phyloP scores from a whole-genome alignment of 2,329 filamentous ascomycete genomes.

The Graphilbum ipis-grandicollis region DNA sequence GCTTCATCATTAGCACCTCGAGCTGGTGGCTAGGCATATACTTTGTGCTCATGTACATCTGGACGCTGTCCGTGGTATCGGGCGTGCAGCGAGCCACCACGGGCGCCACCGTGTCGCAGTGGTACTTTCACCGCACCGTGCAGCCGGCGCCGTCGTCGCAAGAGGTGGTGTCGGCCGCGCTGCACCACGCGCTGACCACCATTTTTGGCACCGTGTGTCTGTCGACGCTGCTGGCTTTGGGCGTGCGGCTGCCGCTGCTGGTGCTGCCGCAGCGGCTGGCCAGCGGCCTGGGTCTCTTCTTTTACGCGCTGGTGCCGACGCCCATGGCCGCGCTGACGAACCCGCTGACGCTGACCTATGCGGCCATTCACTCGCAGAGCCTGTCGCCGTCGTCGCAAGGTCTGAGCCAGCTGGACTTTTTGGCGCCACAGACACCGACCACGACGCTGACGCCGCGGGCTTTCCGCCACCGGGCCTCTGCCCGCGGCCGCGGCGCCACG shows the following conservation, averaged over 20 bases:
- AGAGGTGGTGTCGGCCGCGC: slow-evolving; percentile 68
- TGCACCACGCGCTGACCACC: slow-evolving; percentile 66
- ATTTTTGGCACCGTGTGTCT: slow-evolving; percentile 87
- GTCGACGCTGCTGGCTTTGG: slow-evolving; percentile 63
- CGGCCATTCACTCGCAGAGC: slow-evolving; percentile 80
- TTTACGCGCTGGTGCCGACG: slow-evolving; percentile 60
- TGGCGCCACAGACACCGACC: slow-evolving; percentile 55
- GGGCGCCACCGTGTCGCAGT: slow-evolving; percentile 89
- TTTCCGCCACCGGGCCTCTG: slow-evolving; percentile 16
- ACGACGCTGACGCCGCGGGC: slow-evolving; percentile 48
- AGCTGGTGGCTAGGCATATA: slow-evolving; percentile 92
- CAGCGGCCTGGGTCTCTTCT: slow-evolving; percentile 45
- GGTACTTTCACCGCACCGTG: slow-evolving; percentile 92
- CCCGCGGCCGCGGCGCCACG: slow-evolving; percentile 11
- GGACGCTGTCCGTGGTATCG: slow-evolving; percentile 76
- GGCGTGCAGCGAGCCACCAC: slow-evolving; percentile 83
- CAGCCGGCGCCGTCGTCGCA: slow-evolving; percentile 59
- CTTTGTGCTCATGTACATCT: slow-evolving; percentile 89
- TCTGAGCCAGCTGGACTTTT: slow-evolving; percentile 65
- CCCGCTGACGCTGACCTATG: slow-evolving; percentile 80
- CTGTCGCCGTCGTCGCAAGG: slow-evolving; percentile 62
- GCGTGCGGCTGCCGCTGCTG: slow-evolving; percentile 71
- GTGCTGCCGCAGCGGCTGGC: slow-evolving; percentile 57
- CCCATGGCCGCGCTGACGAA: slow-evolving; percentile 78
- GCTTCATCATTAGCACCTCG: slow-evolving; percentile 68